These are phyloP conservation scores for Botrytis porri DNA, from an alignment of 2,329 filamentous ascomycete genomes.

Conservation along the genomic window DNA sequence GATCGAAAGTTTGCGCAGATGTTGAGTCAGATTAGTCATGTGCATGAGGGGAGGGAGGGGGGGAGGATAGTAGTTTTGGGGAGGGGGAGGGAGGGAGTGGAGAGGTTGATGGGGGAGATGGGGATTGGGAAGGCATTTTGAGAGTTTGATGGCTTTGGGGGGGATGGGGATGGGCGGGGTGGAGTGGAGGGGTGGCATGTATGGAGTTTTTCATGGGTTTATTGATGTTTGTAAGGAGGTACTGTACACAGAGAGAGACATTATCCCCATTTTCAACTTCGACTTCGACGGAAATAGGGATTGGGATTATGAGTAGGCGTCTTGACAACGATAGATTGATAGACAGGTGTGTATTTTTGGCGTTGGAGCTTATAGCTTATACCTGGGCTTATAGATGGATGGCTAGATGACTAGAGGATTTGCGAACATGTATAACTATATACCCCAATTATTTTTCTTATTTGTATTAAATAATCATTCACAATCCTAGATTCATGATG, in stretches of 20 bases:
- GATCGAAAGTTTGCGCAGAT: constrained; percentile 29
- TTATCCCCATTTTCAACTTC: neutral
- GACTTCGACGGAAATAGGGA: neutral
- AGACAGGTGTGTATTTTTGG: neutral
- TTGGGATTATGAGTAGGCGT: neutral
- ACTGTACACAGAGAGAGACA: neutral
- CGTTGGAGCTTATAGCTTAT: neutral
- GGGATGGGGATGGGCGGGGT: too few species aligned
- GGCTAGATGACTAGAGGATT: neutral
- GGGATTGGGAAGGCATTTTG: neutral
- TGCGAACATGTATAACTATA: neutral
- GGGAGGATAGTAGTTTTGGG: constrained; percentile 24
- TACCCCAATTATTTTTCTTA: neutral
- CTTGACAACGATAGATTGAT: neutral
- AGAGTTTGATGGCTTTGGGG: neutral
- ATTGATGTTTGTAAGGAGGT: neutral
- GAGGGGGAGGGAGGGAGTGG: neutral
- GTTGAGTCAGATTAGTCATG: constrained; percentile 26
- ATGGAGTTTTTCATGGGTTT: neutral
- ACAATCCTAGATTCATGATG: neutral
- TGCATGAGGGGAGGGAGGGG: constrained; percentile 28
- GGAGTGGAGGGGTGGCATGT: neutral
- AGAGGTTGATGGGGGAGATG: neutral
- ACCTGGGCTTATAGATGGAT: neutral
- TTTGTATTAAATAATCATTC: neutral